These are phyloP conservation scores for Aureobasidium sp. DNA, from an alignment of 2,329 filamentous ascomycete genomes.

Conservation along the genomic window DNA sequence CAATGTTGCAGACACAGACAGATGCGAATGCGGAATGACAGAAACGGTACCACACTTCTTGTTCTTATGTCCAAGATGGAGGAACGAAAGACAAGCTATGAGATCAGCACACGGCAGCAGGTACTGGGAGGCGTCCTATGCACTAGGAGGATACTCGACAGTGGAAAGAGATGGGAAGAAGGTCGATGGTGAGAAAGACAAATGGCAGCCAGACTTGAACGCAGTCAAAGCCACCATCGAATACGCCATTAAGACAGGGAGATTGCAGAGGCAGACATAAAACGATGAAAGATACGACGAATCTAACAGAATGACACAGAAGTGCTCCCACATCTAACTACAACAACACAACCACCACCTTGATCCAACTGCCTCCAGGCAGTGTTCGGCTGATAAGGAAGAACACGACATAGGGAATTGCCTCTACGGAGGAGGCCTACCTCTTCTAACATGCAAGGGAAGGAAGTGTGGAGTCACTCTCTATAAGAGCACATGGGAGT, in stretches of 20 bases:
- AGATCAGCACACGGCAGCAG: neutral
- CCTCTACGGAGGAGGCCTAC: neutral
- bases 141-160: neutral
- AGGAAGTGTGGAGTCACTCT: neutral
- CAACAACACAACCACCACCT: neutral
- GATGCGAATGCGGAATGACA: neutral
- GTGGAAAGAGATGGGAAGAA: neutral
- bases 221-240: neutral
- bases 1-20: neutral
- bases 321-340: neutral
- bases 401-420: neutral
- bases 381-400: neutral
- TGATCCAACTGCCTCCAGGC: neutral
- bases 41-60: neutral
- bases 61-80: neutral
- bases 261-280: neutral
- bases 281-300: neutral
- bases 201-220: neutral
- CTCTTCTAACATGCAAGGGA: neutral
- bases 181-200: neutral
- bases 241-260: neutral
- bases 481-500: neutral
- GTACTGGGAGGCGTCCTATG: neutral
- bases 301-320: neutral
- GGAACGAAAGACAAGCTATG: neutral